Evolutionary conservation across 208 protist genomes (phyloP).

Genomic region (Acanthamoeba lenticulata): DNA sequence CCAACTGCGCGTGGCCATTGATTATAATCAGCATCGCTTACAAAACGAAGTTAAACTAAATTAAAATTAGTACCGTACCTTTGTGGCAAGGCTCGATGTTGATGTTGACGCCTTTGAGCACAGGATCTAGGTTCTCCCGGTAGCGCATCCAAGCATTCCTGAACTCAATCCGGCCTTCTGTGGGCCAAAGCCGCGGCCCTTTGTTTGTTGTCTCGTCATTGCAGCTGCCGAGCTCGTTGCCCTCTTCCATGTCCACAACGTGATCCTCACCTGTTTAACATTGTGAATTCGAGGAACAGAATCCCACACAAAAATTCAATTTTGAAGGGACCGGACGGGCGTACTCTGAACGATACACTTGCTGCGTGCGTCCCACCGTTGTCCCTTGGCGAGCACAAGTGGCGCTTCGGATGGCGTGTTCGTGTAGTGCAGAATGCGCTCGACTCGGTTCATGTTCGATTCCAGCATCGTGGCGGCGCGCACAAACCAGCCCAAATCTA

Average conservation of each 20-base stretch:
- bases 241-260: background rate
- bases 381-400: background rate
- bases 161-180: conserved; percentile 77
- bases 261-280: background rate
- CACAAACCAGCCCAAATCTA: conserved; percentile 27
- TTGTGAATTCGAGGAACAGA: background rate
- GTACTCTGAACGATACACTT: background rate
- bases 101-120: conserved; percentile 78
- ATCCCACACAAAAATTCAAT: no score
- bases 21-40: background rate
- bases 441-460: conserved; percentile 47
- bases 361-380: background rate
- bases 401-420: background rate
- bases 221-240: background rate
- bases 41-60: background rate
- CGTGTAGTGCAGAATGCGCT: conserved; percentile 25
- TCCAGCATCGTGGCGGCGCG: background rate
- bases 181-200: background rate
- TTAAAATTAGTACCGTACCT: no score
- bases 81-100: background rate
- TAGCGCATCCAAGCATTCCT: conserved; percentile 80
- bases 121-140: conserved; percentile 70
- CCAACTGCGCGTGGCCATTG: background rate
- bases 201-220: background rate
- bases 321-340: no score